These are phyloP conservation scores for Tetratostichococcus sp. DNA, from an alignment of 139 green algal species.

Conservation along the genomic window DNA sequence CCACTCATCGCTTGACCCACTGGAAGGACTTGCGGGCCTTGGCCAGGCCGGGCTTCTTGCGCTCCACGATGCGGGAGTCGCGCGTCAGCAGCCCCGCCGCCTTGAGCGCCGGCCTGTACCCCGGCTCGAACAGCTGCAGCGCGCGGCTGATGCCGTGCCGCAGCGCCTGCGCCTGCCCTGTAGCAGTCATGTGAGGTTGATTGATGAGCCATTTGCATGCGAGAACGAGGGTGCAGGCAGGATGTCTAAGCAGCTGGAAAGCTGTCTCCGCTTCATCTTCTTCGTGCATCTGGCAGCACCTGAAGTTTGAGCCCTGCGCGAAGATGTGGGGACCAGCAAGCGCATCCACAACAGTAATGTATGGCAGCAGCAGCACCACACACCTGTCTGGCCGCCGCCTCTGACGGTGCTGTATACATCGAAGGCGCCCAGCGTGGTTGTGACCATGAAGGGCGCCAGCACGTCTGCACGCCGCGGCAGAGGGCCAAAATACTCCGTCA, in stretches of 20 bases:
- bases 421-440: constrained; percentile 51
- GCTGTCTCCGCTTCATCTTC: too few species aligned
- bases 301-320: too few species aligned
- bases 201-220: too few species aligned
- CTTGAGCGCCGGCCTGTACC: constrained; percentile 47
- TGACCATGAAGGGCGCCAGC: constrained; percentile 72
- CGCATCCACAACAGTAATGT: neutral
- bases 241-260: too few species aligned
- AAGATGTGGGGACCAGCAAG: too few species aligned
- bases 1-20: constrained; percentile 85
- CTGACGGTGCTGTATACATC: constrained; percentile 60
- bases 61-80: constrained; percentile 85
- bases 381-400: constrained; percentile 48
- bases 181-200: neutral
- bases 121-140: constrained; percentile 73
- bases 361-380: neutral
- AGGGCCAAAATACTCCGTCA: constrained; percentile 69
- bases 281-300: too few species aligned
- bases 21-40: constrained; percentile 83
- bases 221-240: too few species aligned
- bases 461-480: constrained; percentile 52
- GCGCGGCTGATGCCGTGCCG: constrained; percentile 75
- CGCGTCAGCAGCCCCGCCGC: constrained; percentile 59
- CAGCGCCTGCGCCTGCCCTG: constrained; percentile 62
- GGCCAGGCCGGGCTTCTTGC: constrained; percentile 88